These are phyloP conservation scores for Takashimella tepidaria DNA, from an alignment of 1,284 basidiomycete species.

Conservation along the genomic window DNA sequence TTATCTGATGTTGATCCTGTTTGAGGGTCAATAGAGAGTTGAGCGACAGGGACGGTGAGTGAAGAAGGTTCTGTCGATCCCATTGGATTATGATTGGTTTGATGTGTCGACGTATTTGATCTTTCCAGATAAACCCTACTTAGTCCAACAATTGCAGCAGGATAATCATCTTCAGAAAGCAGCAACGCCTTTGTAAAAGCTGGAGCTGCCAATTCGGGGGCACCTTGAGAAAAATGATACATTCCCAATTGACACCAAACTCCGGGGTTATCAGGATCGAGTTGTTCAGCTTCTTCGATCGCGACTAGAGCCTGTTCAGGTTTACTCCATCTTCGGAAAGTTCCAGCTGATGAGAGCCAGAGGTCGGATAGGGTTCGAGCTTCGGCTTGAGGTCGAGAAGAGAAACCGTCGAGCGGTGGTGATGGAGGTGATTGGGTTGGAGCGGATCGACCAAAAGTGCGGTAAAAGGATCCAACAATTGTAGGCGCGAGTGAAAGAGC, in stretches of 20 bases:
- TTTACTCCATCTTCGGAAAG: slow-evolving; percentile 82
- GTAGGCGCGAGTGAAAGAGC: slow-evolving; percentile 55
- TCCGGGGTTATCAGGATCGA: slow-evolving; percentile 76
- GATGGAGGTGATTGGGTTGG: slow-evolving; percentile 20
- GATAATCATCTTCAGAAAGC: slow-evolving; percentile 49
- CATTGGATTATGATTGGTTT: neutral
- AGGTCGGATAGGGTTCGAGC: slow-evolving; percentile 72
- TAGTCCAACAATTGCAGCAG: neutral
- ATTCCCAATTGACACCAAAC: slow-evolving; percentile 93
- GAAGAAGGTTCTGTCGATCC: slow-evolving; percentile 51
- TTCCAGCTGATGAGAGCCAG: slow-evolving; percentile 92
- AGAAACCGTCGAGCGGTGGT: slow-evolving; percentile 11
- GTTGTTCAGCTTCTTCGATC: slow-evolving; percentile 90
- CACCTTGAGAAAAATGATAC: slow-evolving; percentile 54
- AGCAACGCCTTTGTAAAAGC: slow-evolving; percentile 79
- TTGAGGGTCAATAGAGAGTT: neutral
- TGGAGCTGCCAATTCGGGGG: slow-evolving; percentile 53
- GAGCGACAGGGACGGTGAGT: neutral
- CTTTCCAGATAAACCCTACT: neutral
- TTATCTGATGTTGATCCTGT: neutral
- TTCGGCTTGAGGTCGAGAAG: slow-evolving; percentile 56
- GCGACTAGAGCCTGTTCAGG: slow-evolving; percentile 83
- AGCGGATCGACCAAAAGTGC: slow-evolving; percentile 6
- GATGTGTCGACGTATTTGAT: slow-evolving; percentile 12
- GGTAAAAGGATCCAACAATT: slow-evolving; percentile 72